Evolutionary conservation across 169 alveolate genomes (phyloP).

Genomic region (Plasmodium billcollinsi): DNA sequence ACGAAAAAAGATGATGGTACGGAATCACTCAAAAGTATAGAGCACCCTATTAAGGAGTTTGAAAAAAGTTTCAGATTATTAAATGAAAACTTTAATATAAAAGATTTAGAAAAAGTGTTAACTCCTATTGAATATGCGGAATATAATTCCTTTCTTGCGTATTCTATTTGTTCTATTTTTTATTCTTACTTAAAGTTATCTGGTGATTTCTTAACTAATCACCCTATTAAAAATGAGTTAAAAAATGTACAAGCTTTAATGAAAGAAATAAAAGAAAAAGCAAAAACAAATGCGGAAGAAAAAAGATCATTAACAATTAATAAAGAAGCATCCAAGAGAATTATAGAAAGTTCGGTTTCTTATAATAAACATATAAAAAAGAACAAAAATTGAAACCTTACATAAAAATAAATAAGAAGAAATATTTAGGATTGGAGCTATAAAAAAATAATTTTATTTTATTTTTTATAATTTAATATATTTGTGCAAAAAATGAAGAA

Average conservation of each 20-base stretch:
- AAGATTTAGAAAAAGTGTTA: slow-evolving; percentile 53
- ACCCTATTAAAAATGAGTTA: slow-evolving; percentile 65
- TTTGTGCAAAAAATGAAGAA: too few species aligned
- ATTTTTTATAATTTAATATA: too few species aligned
- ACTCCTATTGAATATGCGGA: slow-evolving; percentile 73
- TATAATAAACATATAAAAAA: slow-evolving; percentile 75
- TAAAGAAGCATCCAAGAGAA: slow-evolving; percentile 75
- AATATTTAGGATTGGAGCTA: background rate
- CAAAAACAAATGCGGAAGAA: slow-evolving; percentile 32
- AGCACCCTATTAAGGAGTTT: slow-evolving; percentile 57
- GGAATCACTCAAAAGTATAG: slow-evolving; percentile 36
- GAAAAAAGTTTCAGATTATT: slow-evolving; percentile 46
- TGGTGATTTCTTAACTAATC: slow-evolving; percentile 51
- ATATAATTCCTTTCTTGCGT: slow-evolving; percentile 73
- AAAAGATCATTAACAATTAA: slow-evolving; percentile 50
- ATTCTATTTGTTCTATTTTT: slow-evolving; percentile 72
- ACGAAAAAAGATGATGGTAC: slow-evolving; percentile 25
- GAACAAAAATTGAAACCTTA: slow-evolving; percentile 20
- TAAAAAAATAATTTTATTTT: too few species aligned
- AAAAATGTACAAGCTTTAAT: slow-evolving; percentile 61
- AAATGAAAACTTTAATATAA: slow-evolving; percentile 41
- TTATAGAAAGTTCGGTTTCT: slow-evolving; percentile 67
- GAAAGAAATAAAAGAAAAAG: slow-evolving; percentile 75
- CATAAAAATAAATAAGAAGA: background rate
- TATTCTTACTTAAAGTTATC: slow-evolving; percentile 76